These are phyloP conservation scores for Amborella trichopoda DNA, from an alignment of 164 flowering plant species.

Conservation along the genomic window DNA sequence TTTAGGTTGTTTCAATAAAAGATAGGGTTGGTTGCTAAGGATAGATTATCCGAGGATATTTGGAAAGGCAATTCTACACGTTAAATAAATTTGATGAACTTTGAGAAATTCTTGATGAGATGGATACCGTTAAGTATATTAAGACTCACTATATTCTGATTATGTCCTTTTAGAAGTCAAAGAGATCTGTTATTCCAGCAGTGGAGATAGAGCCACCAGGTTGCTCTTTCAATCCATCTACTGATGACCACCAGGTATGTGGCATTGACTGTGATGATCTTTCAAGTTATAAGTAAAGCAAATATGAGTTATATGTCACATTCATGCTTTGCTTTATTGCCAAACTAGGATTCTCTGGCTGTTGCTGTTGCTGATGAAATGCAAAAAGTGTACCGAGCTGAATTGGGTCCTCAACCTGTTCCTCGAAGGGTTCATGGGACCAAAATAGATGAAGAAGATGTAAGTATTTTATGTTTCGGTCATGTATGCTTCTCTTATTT, in stretches of 20 bases:
- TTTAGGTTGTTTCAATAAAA: no score
- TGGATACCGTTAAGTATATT: not conserved
- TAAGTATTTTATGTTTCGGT: no score
- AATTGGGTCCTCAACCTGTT: slow-evolving; percentile 84
- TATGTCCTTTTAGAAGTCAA: slow-evolving; percentile 39
- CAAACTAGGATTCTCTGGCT: slow-evolving; percentile 71
- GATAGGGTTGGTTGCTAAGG: no score
- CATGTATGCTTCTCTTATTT: no score
- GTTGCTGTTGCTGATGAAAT: slow-evolving; percentile 90
- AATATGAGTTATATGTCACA: not conserved
- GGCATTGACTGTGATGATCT: not conserved
- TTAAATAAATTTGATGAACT: not conserved
- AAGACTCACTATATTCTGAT: not conserved
- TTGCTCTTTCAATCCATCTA: slow-evolving; percentile 82
- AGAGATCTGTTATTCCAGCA: slow-evolving; percentile 64
- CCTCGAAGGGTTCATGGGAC: slow-evolving; percentile 65
- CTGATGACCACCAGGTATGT: slow-evolving; percentile 76
- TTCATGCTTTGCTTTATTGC: slow-evolving; percentile 1
- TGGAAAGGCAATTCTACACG: no score
- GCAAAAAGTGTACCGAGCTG: slow-evolving; percentile 69
- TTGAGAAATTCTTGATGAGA: not conserved
- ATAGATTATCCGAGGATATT: no score
- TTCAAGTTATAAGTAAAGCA: no score
- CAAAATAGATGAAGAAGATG: slow-evolving; percentile 68
- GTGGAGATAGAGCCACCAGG: slow-evolving; percentile 93